Conservation (phyloP, 768 basidiomycete genomes). For the Rickenella mellea region DNA sequence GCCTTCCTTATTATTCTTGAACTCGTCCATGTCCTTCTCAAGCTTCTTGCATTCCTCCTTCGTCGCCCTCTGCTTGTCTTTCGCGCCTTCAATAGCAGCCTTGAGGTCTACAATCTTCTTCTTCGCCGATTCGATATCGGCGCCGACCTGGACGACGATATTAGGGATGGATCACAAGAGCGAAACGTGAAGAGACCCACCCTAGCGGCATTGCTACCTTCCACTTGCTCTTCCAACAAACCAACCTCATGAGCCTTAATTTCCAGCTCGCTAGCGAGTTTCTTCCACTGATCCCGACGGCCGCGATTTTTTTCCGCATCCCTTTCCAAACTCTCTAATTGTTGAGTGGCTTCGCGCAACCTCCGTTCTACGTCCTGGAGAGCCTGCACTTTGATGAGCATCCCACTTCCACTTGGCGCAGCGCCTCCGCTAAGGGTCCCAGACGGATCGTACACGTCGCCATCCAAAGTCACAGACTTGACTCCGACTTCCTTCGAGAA, state of each 20-base stretch:
- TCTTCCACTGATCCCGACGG: slow-evolving; percentile 53
- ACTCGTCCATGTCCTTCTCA: slow-evolving; percentile 96
- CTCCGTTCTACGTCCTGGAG: slow-evolving; percentile 58
- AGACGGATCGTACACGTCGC: slow-evolving; percentile 94
- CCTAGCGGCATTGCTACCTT: slow-evolving; percentile 81
- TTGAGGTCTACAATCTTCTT: slow-evolving; percentile 50
- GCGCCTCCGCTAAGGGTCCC: slow-evolving; percentile 91
- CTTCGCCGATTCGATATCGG: slow-evolving; percentile 70
- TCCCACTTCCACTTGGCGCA: slow-evolving; percentile 64
- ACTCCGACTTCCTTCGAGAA: slow-evolving; percentile 62
- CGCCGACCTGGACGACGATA: slow-evolving; percentile 47
- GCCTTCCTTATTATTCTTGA: slow-evolving; percentile 97
- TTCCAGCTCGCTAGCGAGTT: slow-evolving; percentile 59
- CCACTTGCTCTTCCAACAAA: slow-evolving; percentile 75
- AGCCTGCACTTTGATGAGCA: slow-evolving; percentile 78
- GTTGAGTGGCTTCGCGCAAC: slow-evolving; percentile 37
- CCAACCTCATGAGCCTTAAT: slow-evolving; percentile 83
- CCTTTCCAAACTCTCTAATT: slow-evolving; percentile 41
- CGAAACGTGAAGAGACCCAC: slow-evolving; percentile 34
- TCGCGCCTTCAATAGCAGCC: slow-evolving; percentile 49
- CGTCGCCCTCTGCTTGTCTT: slow-evolving; percentile 69
- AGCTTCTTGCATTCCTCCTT: slow-evolving; percentile 75
- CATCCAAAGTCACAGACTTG: slow-evolving; percentile 85
- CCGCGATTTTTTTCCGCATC: slow-evolving; percentile 44
- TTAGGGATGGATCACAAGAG: neutral